A percentile compares a stretch with the other conserved stretches of the same genome.
Evolutionary conservation across 805 yeast species (phyloP).

Genomic region (Torulaspora delbrueckii): DNA sequence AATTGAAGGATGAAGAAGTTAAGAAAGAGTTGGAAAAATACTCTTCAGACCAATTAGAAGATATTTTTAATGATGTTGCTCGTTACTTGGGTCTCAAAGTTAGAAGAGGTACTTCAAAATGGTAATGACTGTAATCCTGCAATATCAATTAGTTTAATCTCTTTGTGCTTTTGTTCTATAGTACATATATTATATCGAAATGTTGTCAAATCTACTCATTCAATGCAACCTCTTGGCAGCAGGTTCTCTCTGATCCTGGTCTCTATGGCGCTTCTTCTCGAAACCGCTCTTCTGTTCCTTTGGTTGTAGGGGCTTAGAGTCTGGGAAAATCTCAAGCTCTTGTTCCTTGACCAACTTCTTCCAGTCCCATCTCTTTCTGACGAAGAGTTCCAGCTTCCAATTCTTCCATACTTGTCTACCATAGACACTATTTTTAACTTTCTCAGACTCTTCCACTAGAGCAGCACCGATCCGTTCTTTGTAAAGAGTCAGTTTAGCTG

Average conservation of each 20-base stretch:
- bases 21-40: conserved; percentile 30
- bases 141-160: neutral
- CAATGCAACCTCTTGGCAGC: conserved; percentile 8
- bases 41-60: conserved; percentile 47
- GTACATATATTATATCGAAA: conserved; percentile 2
- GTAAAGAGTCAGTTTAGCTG: conserved; percentile 70
- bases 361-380: conserved; percentile 79
- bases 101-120: conserved; percentile 49
- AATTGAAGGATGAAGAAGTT: conserved; percentile 31
- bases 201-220: neutral
- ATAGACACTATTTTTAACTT: conserved; percentile 77
- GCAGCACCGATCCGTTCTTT: conserved; percentile 81
- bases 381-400: conserved; percentile 81
- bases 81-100: conserved; percentile 59
- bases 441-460: conserved; percentile 51
- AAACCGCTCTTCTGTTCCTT: conserved; percentile 7
- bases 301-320: conserved; percentile 32
- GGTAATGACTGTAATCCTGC: conserved; percentile 37
- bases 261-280: conserved; percentile 7
- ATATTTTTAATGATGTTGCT: conserved; percentile 58
- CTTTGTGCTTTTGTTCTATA: conserved; percentile 2
- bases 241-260: conserved; percentile 1
- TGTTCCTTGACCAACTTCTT: conserved; percentile 54
- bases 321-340: conserved; percentile 40
- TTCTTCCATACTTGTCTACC: conserved; percentile 94